Percentiles rank a stretch among this genome's conserved stretches.
Conservation (phyloP, 164 flowering plant species). For the Berberis thunbergii region DNA sequence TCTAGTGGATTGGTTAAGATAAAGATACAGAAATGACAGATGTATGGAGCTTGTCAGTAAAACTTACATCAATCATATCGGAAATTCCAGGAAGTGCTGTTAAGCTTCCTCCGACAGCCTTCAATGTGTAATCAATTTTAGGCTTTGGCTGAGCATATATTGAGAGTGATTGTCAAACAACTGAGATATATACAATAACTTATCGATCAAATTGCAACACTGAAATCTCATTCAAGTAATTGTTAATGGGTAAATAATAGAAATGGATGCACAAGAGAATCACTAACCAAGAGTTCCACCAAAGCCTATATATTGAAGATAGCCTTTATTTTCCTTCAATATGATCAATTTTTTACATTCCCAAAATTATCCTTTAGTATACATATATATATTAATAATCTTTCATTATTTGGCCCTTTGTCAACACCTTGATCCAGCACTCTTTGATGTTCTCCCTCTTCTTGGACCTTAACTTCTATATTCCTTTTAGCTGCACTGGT, state of each 20-base stretch:
- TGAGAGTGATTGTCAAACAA: not conserved
- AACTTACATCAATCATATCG: slow-evolving; percentile 96
- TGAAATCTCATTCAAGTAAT: too few species aligned
- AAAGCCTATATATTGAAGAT: too few species aligned
- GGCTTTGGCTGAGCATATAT: slow-evolving; percentile 68
- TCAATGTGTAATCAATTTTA: slow-evolving; percentile 79
- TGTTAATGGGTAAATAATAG: too few species aligned
- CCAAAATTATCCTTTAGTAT: not conserved
- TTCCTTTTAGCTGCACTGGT: too few species aligned
- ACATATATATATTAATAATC: not conserved
- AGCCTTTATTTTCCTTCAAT: too few species aligned
- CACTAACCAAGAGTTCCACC: too few species aligned
- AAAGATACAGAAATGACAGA: not conserved
- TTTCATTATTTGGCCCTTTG: not conserved
- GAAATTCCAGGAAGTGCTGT: slow-evolving; percentile 95
- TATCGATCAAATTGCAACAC: not conserved
- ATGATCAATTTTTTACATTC: not conserved
- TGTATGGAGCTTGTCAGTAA: not conserved
- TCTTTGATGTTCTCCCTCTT: too few species aligned
- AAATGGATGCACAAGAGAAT: too few species aligned
- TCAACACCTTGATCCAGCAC: too few species aligned
- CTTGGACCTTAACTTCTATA: too few species aligned
- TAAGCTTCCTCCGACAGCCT: slow-evolving; percentile 98
- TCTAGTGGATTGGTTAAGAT: too few species aligned
- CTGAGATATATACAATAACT: not conserved